phyloP scores from a whole-genome alignment of 352 stramenopile genomes.

The Phytophthora rubi region DNA sequence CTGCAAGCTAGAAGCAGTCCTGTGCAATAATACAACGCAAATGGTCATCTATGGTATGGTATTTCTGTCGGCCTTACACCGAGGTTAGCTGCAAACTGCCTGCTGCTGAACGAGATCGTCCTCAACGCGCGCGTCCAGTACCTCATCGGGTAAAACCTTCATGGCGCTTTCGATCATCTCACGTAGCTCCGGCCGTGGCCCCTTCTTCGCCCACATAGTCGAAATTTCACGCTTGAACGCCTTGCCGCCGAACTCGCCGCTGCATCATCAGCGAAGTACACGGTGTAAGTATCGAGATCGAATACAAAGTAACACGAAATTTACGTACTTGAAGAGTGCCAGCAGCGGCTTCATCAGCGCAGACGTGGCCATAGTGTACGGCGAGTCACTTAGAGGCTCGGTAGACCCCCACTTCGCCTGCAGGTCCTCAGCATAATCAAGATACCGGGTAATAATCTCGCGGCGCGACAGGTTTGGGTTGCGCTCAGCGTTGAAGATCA shows the following conservation, averaged over 20 bases:
- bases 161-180: slow-evolving; percentile 80
- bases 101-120: slow-evolving; percentile 54
- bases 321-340: slow-evolving; percentile 75
- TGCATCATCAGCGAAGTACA: slow-evolving; percentile 18
- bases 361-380: slow-evolving; percentile 84
- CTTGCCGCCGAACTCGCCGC: slow-evolving; percentile 78
- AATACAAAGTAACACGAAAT: neutral
- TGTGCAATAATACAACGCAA: slow-evolving; percentile 12
- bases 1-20: slow-evolving; percentile 5
- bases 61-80: neutral
- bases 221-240: slow-evolving; percentile 84
- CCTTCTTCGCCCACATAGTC: slow-evolving; percentile 70
- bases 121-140: slow-evolving; percentile 72
- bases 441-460: slow-evolving; percentile 84
- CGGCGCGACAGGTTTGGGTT: slow-evolving; percentile 88
- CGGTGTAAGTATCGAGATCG: neutral
- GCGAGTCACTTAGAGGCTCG: slow-evolving; percentile 46
- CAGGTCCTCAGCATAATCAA: slow-evolving; percentile 86
- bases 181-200: slow-evolving; percentile 64
- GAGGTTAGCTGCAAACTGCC: slow-evolving; percentile 24
- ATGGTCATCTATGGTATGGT: slow-evolving; percentile 29
- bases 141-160: slow-evolving; percentile 68
- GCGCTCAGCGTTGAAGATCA: slow-evolving; percentile 74
- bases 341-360: slow-evolving; percentile 83
- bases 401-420: slow-evolving; percentile 74